Evolutionary conservation across 257 asterid genomes (phyloP).

Genomic region (Verbena officinalis): DNA sequence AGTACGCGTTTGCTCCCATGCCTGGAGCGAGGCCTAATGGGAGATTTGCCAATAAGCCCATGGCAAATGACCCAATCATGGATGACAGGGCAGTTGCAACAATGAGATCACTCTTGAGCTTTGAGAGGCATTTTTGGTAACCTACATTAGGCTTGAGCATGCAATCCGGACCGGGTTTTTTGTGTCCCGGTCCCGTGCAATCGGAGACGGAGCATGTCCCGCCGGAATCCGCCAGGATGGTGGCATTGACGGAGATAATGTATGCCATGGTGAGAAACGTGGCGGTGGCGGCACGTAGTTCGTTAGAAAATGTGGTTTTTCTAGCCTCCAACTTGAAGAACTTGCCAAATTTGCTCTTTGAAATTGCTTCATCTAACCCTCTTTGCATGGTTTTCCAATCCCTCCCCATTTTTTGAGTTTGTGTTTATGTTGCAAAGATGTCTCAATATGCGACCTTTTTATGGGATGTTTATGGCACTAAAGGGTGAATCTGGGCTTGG

Average conservation of each 20-base stretch:
- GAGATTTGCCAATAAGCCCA: conserved; percentile 76
- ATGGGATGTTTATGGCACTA: conserved; percentile 13
- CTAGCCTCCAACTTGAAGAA: conserved; percentile 66
- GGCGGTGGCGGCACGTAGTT: conserved; percentile 72
- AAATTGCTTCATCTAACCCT: conserved; percentile 44
- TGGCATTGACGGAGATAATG: conserved; percentile 73
- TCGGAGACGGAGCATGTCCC: conserved; percentile 59
- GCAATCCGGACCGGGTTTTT: conserved; percentile 45
- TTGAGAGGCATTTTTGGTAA: conserved; percentile 56
- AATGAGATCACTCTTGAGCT: conserved; percentile 59
- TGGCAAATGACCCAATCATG: conserved; percentile 66
- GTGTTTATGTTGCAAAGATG: conserved; percentile 7
- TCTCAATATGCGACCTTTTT: conserved; percentile 8
- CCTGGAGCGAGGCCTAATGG: conserved; percentile 85
- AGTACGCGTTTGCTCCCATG: conserved; percentile 74
- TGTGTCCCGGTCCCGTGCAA: conserved; percentile 35
- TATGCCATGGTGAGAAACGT: conserved; percentile 85
- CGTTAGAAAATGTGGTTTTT: conserved; percentile 50
- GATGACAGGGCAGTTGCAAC: conserved; percentile 71
- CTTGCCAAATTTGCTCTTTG: conserved; percentile 55
- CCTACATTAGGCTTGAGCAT: conserved; percentile 49
- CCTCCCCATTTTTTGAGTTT: conserved; percentile 39
- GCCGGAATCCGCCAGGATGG: conserved; percentile 69
- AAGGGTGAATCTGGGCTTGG: conserved; percentile 16
- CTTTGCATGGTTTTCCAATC: conserved; percentile 46